Base-by-base conservation (phyloP, 1,139 yeast species). In the Debaryomycetaceae sp. region DNA sequence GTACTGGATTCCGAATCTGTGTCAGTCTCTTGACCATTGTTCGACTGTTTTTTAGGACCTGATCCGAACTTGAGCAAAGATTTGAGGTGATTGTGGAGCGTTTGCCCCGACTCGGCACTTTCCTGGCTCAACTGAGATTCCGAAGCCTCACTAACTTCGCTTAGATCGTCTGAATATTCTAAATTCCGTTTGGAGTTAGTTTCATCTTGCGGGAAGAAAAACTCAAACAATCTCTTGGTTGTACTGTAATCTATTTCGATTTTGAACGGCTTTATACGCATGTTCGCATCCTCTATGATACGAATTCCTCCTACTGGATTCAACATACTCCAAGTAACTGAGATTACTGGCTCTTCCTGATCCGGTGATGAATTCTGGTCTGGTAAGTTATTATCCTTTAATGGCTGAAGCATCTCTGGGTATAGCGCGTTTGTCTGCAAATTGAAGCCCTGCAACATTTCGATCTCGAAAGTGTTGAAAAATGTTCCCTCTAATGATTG, bases 291-390 rank as follows among this genome's bases (percentile, higher is more conserved):
- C 43, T 67, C 66, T 58, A 75, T 62, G 29, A 88, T 81, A 0
- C 84, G 76, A 40, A 90, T 90, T 3, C 97, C 97, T 5, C 97
- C 97, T 44, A 90, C 87, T 0, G 95, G 88, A 36, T 80, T 83
- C 40, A 85, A 69, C 76, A 84, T 74, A 6, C 79, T 76, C 97
- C 97, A 90, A 13, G 74, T 69, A 42, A 86, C 68, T 34, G 69
- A 63, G 9, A 87, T 68, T 51, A 87, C 56, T 1, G 81, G 76
- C 20, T 6, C 39, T 23, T 34, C 37, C 2, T n/a, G 9, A 11
- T 27, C 11, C 4, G 20, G 20, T 27, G 11, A 8, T 8, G 31
- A 27, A 2, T 27, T 39, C 3, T 44, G 33, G 14, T 46, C 44
- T 9, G 31, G 11, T 3, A 27, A 4, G 4, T 27, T 27, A 17